Conservation (phyloP, 805 yeast genomes). For the Metahyphopichia silvanorum region DNA sequence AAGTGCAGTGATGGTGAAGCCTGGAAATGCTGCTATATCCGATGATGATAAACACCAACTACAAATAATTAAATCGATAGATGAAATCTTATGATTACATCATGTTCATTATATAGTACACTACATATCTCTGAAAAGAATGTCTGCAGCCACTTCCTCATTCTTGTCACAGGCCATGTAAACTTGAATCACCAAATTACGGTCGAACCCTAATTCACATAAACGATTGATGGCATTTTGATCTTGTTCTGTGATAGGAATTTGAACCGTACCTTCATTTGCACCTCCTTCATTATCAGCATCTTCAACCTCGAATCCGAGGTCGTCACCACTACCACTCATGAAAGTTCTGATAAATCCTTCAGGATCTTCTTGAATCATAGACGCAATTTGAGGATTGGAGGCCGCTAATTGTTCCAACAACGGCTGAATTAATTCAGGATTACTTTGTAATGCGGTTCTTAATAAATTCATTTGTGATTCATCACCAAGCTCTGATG, state of each 20-base stretch:
- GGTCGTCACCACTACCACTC: slow-evolving; percentile 56
- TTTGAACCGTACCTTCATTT: slow-evolving; percentile 45
- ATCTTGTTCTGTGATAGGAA: slow-evolving; percentile 75
- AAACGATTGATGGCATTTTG: slow-evolving; percentile 85
- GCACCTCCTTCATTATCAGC: slow-evolving; percentile 29
- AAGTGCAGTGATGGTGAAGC: slow-evolving; percentile 59
- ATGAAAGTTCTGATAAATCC: slow-evolving; percentile 73
- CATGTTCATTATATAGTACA: slow-evolving; percentile 9
- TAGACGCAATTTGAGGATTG: slow-evolving; percentile 80
- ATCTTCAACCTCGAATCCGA: slow-evolving; percentile 32
- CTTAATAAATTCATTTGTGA: slow-evolving; percentile 58
- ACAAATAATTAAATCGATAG: slow-evolving; percentile 13
- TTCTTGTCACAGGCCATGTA: slow-evolving; percentile 97
- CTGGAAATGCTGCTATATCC: slow-evolving; percentile 64
- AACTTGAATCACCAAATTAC: slow-evolving; percentile 84
- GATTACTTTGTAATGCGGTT: slow-evolving; percentile 76
- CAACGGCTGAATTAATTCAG: slow-evolving; percentile 81
- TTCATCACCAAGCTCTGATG: slow-evolving; percentile 43
- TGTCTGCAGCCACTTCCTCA: slow-evolving; percentile 94
- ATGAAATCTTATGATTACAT: background rate
- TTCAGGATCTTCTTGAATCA: slow-evolving; percentile 86
- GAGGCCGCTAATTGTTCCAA: slow-evolving; percentile 76
- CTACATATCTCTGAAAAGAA: slow-evolving; percentile 58
- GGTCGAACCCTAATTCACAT: slow-evolving; percentile 90
- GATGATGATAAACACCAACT: slow-evolving; percentile 25